Evolutionary conservation across 768 basidiomycete genomes (phyloP).

Genomic region (Tricholoma sp.): DNA sequence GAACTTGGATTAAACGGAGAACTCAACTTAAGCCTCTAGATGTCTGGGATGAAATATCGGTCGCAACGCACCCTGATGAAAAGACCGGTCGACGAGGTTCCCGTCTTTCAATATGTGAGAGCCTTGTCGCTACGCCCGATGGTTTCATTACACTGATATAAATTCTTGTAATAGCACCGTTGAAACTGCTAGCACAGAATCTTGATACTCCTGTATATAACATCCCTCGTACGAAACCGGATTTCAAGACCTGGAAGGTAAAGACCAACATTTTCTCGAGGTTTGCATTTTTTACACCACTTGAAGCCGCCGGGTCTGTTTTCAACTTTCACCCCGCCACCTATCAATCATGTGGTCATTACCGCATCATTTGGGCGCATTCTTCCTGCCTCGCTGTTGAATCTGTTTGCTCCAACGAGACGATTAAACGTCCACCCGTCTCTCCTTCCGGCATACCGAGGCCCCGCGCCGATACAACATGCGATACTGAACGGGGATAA

Average conservation of each 20-base stretch:
- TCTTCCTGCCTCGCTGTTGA: conserved; percentile 57
- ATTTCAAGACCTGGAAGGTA: conserved; percentile 66
- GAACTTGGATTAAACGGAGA: not conserved
- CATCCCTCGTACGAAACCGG: conserved; percentile 55
- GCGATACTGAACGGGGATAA: conserved; percentile 62
- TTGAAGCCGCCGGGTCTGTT: not conserved
- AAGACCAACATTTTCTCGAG: conserved; percentile 6
- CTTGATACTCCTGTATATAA: conserved; percentile 49
- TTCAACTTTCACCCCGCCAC: conserved; percentile 36
- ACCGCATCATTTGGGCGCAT: conserved; percentile 93
- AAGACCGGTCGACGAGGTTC: conserved; percentile 59
- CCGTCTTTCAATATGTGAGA: conserved; percentile 51
- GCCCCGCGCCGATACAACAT: conserved; percentile 87
- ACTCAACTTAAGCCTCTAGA: conserved; percentile 39
- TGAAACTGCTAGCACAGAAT: conserved; percentile 54
- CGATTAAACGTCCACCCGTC: conserved; percentile 90
- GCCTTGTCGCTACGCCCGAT: not conserved
- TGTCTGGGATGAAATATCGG: conserved; percentile 63
- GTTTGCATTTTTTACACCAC: not conserved
- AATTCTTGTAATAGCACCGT: conserved; percentile 49
- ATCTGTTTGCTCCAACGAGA: conserved; percentile 50
- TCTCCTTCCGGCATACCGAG: conserved; percentile 80
- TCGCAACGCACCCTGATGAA: conserved; percentile 72
- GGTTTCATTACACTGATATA: conserved; percentile 2
- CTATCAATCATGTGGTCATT: conserved; percentile 54